These are phyloP conservation scores for Mortierella sp. DNA, from an alignment of 371 early-diverging fungal species.

Conservation along the genomic window DNA sequence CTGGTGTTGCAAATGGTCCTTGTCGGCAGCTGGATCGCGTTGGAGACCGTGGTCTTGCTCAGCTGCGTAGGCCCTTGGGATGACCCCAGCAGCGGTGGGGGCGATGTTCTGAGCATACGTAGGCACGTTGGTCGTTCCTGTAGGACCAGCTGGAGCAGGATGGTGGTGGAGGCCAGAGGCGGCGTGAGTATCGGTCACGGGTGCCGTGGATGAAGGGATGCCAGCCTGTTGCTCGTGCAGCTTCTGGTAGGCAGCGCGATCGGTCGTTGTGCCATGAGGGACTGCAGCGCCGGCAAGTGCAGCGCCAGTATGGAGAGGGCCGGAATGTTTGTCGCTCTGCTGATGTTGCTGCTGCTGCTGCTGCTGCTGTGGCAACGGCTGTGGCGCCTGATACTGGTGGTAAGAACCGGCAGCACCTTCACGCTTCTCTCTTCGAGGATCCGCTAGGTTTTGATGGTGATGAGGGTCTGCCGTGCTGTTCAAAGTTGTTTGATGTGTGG, in stretches of 20 bases:
- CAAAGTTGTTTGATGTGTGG: not conserved
- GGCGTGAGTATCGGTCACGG: not conserved
- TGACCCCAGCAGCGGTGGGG: conserved; percentile 21
- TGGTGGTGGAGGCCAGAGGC: conserved; percentile 2
- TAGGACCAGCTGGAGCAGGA: conserved; percentile 19
- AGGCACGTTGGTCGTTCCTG: conserved; percentile 28
- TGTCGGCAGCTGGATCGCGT: not conserved
- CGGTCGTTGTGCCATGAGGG: conserved; percentile 19
- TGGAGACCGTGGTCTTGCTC: not conserved
- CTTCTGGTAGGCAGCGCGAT: conserved; percentile 31
- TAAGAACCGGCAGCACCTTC: not conserved
- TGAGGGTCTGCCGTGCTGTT: not conserved
- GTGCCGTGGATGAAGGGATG: not conserved
- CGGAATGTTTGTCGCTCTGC: no score
- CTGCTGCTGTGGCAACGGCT: no score
- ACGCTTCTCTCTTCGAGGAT: not conserved
- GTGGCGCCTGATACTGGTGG: not conserved
- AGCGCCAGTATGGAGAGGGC: conserved; percentile 22
- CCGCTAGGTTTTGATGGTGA: not conserved
- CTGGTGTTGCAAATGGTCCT: not conserved
- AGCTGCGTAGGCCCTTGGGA: conserved; percentile 2
- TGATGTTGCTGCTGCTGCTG: no score
- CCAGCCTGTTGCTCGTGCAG: conserved; percentile 3
- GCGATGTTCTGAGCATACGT: conserved; percentile 27
- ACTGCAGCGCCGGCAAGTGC: conserved; percentile 20